Evolutionary conservation across 495 filamentous ascomycete genomes (phyloP), one percentile per base, ranked within the genome.

Genomic region (Daldinia decipiens): DNA sequence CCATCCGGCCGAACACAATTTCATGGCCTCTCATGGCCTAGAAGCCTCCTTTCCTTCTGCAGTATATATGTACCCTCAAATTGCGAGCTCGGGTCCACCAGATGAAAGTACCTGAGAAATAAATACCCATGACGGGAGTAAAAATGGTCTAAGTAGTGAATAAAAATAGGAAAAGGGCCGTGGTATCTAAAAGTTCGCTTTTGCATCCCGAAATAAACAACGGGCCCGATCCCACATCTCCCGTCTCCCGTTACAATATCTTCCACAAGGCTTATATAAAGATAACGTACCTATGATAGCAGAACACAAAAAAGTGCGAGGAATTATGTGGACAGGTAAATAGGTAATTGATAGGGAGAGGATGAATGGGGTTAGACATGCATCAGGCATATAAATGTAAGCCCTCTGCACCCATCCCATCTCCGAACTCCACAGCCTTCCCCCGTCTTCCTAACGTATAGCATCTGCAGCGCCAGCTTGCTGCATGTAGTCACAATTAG

Each of bases 111-210:
- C 1, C 32, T 15, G 13, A 21, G 31, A 21, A 34, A 24, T 13
- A 12, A 19, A 64, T 17, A 47, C 67, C 67, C 60, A 39, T 70
- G 67, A 60, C 27, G 61, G 67, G 56, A 54, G 36, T 55, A 32
- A 38, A 70, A 68, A 62, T 21, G 47, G 24, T 70, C 67, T 70
- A 64, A 5, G 27, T 32, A 55, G 21, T 27, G 13, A 64, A 64
- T 52, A 45, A 40, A 40, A 50, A 34, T 15, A 55, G 29, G 24
- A 15, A 62, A 47, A 55, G 13, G 47, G 17, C 54, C n/a, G 11
- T 64, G 55, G 38, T 59, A 64, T 65, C 54, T 59, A 38, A 40
- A 54, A 6, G 24, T 19, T 51, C 54, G 40, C 54, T 52, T 69
- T 26, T 24, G 43, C 26, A 13, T 12, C 43, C 40, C 17, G 5